These are phyloP conservation scores for Wickerhamiella shivajii DNA, from an alignment of 805 yeast species.

Conservation along the genomic window DNA sequence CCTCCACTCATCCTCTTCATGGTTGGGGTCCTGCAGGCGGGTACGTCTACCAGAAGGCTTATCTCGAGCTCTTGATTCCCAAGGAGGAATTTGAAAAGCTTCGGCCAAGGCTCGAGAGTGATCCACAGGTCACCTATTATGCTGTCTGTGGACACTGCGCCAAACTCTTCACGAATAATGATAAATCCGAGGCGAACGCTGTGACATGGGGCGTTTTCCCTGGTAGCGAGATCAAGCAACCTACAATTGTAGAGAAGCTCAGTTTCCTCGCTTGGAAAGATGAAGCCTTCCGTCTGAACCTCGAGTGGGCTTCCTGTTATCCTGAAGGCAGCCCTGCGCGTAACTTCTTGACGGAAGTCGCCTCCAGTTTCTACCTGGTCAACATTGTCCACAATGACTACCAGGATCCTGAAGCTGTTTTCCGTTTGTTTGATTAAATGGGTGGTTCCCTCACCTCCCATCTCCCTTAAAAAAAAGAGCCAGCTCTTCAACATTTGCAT, in stretches of 20 bases:
- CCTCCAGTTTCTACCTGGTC: constrained; percentile 54
- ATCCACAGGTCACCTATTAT: constrained; percentile 55
- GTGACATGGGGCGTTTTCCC: constrained; percentile 99
- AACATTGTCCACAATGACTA: constrained; percentile 85
- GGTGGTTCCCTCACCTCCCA: not conserved
- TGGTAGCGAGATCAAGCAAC: constrained; percentile 85
- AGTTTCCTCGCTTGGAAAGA: constrained; percentile 96
- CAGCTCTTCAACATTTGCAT: constrained; percentile 10
- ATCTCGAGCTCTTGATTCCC: constrained; percentile 72
- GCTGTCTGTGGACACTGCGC: constrained; percentile 44
- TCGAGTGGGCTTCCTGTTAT: constrained; percentile 50
- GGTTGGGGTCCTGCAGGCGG: constrained; percentile 98
- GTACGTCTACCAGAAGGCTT: constrained; percentile 87
- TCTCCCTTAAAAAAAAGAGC: not conserved
- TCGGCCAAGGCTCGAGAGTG: constrained; percentile 31
- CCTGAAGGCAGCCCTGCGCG: constrained; percentile 24
- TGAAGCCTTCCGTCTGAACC: constrained; percentile 71
- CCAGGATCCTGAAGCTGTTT: constrained; percentile 22
- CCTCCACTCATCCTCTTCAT: constrained; percentile 51
- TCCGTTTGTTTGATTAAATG: constrained; percentile 17
- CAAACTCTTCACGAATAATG: constrained; percentile 50
- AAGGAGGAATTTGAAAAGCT: constrained; percentile 35
- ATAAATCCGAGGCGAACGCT: constrained; percentile 70
- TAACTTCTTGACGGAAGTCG: constrained; percentile 32
- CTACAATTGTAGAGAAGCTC: constrained; percentile 84